Base-by-base conservation (phyloP, 495 filamentous ascomycete genomes). In the Lophiotrema nucula region DNA sequence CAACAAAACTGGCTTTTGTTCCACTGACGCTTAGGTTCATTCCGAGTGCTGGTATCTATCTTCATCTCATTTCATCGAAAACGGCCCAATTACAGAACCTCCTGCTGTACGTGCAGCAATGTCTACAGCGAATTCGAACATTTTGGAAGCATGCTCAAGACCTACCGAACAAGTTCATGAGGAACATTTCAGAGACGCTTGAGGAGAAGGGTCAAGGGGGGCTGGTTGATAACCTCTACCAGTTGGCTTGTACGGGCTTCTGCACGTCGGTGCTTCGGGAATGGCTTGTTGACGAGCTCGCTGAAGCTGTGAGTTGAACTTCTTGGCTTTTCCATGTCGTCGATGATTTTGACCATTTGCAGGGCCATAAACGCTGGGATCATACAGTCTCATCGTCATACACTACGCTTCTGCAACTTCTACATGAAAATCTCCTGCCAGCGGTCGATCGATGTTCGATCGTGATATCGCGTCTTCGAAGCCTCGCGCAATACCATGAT, bases 291-390 rank as follows among this genome's bases (percentile, higher is more conserved):
- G 92, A 97, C 72, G 86, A 88, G 60, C 73, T 98, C 24, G 83
- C 83, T 24, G 93, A 97, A 63, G 79, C 89, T 64, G 91, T n/a
- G n/a, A n/a, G n/a, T n/a, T n/a, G n/a, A n/a, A n/a, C n/a, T n/a
- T n/a, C n/a, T n/a, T 93, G 79, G 56, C 35, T 60, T 18, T 15
- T 41, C 21, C 47, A 16, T 47, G 1, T 33, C 19, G 25, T n/a
- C 33, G 28, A 22, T 51, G n/a, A n/a, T n/a, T n/a, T n/a, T n/a
- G n/a, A n/a, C n/a, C n/a, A 90, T n/a, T n/a, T n/a, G n/a, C n/a
- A n/a, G n/a, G n/a, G 91, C 2, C 89, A 96, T 65, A 97, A 96
- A 71, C 81, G 93, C 52, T 98, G 93, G 93, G 90, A 97, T 46
- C 92, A 93, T 67, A 86, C 89, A 16, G 84, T 93, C 18, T 77